Percentiles rank a stretch among this genome's conserved stretches.
Conservation (phyloP, 164 flowering plant species). For the Litsea cubeba region DNA sequence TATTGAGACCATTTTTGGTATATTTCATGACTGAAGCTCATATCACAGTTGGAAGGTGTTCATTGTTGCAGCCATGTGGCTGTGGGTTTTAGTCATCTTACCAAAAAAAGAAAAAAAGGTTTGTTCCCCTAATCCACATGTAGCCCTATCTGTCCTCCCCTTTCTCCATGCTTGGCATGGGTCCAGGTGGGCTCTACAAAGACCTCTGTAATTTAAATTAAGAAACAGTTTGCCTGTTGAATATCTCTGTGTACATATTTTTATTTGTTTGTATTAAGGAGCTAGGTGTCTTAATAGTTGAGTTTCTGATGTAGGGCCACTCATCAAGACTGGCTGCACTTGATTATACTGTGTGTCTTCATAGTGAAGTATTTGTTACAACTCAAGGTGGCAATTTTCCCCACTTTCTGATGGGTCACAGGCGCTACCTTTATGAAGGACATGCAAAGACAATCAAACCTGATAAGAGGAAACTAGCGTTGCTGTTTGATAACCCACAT, state of each 20-base stretch:
- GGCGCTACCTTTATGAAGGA: slow-evolving; percentile 79
- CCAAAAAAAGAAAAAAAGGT: no score
- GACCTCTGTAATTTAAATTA: no score
- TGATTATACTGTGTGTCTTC: slow-evolving; percentile 86
- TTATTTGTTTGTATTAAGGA: neutral
- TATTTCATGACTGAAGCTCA: no score
- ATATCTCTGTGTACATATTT: neutral
- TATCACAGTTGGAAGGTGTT: no score
- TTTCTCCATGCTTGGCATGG: no score
- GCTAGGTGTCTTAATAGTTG: slow-evolving; percentile 1
- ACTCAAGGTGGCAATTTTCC: slow-evolving; percentile 99
- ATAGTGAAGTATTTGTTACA: slow-evolving; percentile 90
- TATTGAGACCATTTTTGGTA: no score
- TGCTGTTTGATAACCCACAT: slow-evolving; percentile 62
- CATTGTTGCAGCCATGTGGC: no score
- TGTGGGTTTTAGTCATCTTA: no score
- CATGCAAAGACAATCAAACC: slow-evolving; percentile 88
- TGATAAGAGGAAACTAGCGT: slow-evolving; percentile 78
- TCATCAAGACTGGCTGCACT: slow-evolving; percentile 97
- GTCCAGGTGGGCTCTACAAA: no score
- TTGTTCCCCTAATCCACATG: no score
- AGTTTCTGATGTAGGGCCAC: slow-evolving; percentile 60
- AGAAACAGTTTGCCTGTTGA: no score
- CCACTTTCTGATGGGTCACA: slow-evolving; percentile 92
- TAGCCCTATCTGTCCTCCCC: no score